Evolutionary conservation across 176 grass and related monocot genomes (phyloP).

Genomic region (Secale cereale): DNA sequence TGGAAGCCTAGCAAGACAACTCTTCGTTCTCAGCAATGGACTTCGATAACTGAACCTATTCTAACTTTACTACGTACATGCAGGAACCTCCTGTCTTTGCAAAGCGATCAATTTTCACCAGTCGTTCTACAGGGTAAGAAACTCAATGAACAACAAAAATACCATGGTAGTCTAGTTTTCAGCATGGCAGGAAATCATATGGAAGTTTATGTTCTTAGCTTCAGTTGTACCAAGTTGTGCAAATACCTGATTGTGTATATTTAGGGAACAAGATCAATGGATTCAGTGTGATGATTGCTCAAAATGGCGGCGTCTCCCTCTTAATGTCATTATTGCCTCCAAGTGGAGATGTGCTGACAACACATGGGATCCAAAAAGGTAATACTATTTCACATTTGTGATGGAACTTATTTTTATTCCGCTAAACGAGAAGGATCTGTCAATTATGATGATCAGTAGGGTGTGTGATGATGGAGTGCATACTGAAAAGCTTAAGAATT

Average conservation of each 20-base stretch:
- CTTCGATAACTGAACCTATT: slow-evolving; percentile 5
- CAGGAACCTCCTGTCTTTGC: slow-evolving; percentile 98
- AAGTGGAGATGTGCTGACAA: slow-evolving; percentile 89
- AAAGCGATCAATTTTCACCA: slow-evolving; percentile 95
- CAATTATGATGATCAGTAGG: not conserved
- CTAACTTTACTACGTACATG: slow-evolving; percentile 24
- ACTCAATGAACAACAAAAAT: not conserved
- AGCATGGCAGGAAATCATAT: not conserved
- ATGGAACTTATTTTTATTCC: not conserved
- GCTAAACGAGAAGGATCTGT: not conserved
- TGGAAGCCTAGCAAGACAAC: not conserved
- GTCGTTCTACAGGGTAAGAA: slow-evolving; percentile 78
- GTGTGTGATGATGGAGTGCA: not conserved
- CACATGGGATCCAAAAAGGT: slow-evolving; percentile 74
- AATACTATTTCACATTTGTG: slow-evolving; percentile 1
- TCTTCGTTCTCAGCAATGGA: not conserved
- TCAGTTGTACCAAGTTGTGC: not conserved
- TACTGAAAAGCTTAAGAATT: not conserved
- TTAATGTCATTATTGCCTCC: slow-evolving; percentile 81
- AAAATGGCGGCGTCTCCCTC: slow-evolving; percentile 91
- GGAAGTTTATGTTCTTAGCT: not conserved
- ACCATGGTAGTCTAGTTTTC: not conserved
- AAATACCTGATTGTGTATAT: slow-evolving; percentile 27
- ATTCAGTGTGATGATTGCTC: slow-evolving; percentile 94
- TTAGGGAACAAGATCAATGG: slow-evolving; percentile 99